Evolutionary conservation across 2,329 filamentous ascomycete genomes (phyloP).

Genomic region (Plectosphaerella cucumerina): DNA sequence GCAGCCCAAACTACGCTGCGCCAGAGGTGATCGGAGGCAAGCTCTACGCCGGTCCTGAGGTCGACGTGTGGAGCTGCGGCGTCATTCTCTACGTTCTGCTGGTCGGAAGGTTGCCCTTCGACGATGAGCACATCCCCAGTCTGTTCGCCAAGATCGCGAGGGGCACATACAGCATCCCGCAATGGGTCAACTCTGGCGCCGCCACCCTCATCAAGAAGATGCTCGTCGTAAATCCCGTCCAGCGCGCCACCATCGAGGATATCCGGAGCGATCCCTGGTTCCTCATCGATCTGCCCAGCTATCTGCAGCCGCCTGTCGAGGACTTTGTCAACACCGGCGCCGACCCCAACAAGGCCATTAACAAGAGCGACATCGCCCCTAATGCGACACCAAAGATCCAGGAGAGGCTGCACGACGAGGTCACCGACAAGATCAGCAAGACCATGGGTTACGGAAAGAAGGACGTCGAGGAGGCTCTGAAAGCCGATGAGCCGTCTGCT

Average conservation of each 20-base stretch:
- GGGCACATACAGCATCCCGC: constrained; percentile 87
- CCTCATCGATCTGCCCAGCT: constrained; percentile 76
- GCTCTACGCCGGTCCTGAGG: constrained; percentile 93
- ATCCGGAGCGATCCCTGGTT: constrained; percentile 96
- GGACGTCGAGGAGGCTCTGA: constrained; percentile 91
- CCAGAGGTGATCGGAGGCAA: constrained; percentile 98
- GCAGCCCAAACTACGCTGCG: constrained; percentile 96
- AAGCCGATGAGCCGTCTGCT: constrained; percentile 88
- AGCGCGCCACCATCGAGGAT: constrained; percentile 89
- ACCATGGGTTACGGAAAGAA: constrained; percentile 96
- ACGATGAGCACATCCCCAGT: constrained; percentile 96
- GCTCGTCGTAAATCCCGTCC: constrained; percentile 92
- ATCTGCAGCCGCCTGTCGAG: constrained; percentile 81
- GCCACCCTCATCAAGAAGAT: constrained; percentile 82
- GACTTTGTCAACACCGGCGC: constrained; percentile 94
- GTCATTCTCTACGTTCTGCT: constrained; percentile 85
- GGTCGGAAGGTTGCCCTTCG: constrained; percentile 83
- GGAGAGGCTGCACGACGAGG: constrained; percentile 85
- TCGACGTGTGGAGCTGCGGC: constrained; percentile 97
- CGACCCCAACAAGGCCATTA: constrained; percentile 87
- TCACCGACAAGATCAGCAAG: constrained; percentile 92
- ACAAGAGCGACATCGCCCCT: constrained; percentile 75
- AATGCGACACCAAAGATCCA: constrained; percentile 74
- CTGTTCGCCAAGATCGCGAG: constrained; percentile 97
- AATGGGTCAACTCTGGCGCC: constrained; percentile 84